These are phyloP conservation scores for Lizanozyma gosingica DNA, from an alignment of 1,139 yeast species.

Conservation along the genomic window DNA sequence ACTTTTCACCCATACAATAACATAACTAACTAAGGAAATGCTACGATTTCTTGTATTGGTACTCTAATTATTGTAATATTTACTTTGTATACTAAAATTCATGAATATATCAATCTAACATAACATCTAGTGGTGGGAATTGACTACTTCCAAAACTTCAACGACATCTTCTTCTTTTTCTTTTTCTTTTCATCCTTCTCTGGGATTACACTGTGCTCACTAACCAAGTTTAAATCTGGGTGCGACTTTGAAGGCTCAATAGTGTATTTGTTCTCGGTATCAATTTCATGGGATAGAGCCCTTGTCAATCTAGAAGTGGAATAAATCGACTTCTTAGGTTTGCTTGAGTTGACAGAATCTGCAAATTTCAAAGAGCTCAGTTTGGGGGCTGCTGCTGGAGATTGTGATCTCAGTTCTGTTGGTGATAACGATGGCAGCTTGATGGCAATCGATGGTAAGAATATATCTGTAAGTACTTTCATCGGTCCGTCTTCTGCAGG, in stretches of 20 bases:
- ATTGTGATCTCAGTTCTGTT: background rate
- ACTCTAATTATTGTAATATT: no score
- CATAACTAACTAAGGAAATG: no score
- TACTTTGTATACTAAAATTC: no score
- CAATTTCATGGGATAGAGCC: slow-evolving; percentile 2
- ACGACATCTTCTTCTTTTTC: slow-evolving; percentile 20
- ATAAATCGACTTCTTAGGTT: background rate
- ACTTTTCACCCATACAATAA: no score
- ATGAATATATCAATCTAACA: slow-evolving; percentile 8
- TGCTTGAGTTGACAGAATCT: background rate
- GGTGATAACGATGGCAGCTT: background rate
- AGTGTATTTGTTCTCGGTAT: slow-evolving; percentile 8
- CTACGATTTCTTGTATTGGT: no score
- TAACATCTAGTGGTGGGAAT: slow-evolving; percentile 4
- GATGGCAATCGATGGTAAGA: background rate
- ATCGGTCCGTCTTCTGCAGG: background rate
- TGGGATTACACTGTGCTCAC: slow-evolving; percentile 1
- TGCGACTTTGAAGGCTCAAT: slow-evolving; percentile 31
- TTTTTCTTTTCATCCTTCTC: slow-evolving; percentile 7
- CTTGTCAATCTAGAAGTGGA: background rate
- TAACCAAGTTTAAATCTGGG: slow-evolving; percentile 21
- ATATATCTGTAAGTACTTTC: background rate
- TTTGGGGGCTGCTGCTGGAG: background rate
- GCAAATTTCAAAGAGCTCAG: background rate
- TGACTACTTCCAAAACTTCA: slow-evolving; percentile 25